phyloP scores from a whole-genome alignment of 2,329 filamentous ascomycete genomes.

The Cryphonectria naterciae region DNA sequence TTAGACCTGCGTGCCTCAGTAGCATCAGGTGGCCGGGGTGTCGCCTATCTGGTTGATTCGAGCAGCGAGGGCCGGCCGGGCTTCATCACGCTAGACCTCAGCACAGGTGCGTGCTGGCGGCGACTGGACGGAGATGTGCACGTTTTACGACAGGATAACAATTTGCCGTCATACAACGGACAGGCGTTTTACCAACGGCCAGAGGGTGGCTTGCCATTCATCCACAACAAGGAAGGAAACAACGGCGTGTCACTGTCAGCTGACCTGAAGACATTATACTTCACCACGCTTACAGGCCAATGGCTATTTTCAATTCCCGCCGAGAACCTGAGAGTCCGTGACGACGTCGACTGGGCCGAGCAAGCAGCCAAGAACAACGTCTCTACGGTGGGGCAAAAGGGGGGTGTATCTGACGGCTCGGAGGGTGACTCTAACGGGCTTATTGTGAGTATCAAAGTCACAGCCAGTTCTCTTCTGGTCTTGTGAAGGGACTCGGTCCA shows the following conservation, averaged over 20 bases:
- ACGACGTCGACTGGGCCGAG: constrained; percentile 12
- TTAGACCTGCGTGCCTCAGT: constrained; percentile 48
- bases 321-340: constrained; percentile 1
- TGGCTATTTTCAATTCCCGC: constrained; percentile 5
- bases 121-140: constrained; percentile 40
- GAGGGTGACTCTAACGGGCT: constrained; percentile 47
- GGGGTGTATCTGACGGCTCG: constrained; percentile 51
- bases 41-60: constrained; percentile 51
- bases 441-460: constrained; percentile 31
- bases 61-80: constrained; percentile 49
- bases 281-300: constrained; percentile 36
- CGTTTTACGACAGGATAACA: constrained; percentile 35
- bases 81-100: constrained; percentile 51
- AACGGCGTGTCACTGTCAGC: constrained; percentile 29
- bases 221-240: constrained; percentile 15
- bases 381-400: constrained; percentile 47
- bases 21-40: constrained; percentile 43
- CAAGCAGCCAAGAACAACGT: constrained; percentile 42
- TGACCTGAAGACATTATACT: constrained; percentile 43
- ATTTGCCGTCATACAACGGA: constrained; percentile 41
- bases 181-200: constrained; percentile 38
- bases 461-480: neutral
- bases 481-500: neutral
- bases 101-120: constrained; percentile 46
- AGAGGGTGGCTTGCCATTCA: neutral